A percentile compares a stretch with the other conserved stretches of the same genome.
phyloP scores from a whole-genome alignment of 805 yeast genomes.

The Danielozyma ontarioensis region DNA sequence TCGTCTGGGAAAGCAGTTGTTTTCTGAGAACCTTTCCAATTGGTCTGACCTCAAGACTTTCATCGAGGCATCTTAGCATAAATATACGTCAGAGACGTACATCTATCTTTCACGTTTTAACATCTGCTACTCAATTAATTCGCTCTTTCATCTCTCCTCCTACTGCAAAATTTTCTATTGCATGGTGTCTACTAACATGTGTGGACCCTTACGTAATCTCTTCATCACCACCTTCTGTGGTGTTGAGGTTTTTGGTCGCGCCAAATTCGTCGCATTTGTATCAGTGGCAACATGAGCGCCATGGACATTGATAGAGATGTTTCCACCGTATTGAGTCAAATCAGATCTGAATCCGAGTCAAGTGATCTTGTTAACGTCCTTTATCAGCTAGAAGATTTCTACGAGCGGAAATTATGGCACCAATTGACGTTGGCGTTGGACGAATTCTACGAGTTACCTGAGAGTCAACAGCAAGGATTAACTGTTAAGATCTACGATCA shows the following conservation, averaged over 20 bases:
- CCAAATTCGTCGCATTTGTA: too few species aligned
- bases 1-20: conserved; percentile 27
- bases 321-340: conserved; percentile 46
- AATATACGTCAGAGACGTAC: background rate
- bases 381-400: conserved; percentile 72
- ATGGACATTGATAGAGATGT: conserved; percentile 40
- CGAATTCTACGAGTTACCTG: conserved; percentile 54
- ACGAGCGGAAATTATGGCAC: conserved; percentile 92
- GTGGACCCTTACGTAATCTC: too few species aligned
- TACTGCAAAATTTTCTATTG: too few species aligned
- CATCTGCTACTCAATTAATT: too few species aligned
- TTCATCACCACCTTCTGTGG: too few species aligned
- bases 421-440: conserved; percentile 72
- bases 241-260: too few species aligned
- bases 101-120: too few species aligned
- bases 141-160: too few species aligned
- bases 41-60: conserved; percentile 30
- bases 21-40: conserved; percentile 23
- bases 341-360: conserved; percentile 60
- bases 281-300: conserved; percentile 26
- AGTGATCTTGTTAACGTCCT: conserved; percentile 56
- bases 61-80: conserved; percentile 1
- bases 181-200: too few species aligned
- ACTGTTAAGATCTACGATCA: conserved; percentile 64
- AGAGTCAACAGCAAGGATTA: conserved; percentile 39